A percentile compares a stretch with the other conserved stretches of the same genome.
Conservation (phyloP, 257 asterid species). For the Rubia yunnanensis region DNA sequence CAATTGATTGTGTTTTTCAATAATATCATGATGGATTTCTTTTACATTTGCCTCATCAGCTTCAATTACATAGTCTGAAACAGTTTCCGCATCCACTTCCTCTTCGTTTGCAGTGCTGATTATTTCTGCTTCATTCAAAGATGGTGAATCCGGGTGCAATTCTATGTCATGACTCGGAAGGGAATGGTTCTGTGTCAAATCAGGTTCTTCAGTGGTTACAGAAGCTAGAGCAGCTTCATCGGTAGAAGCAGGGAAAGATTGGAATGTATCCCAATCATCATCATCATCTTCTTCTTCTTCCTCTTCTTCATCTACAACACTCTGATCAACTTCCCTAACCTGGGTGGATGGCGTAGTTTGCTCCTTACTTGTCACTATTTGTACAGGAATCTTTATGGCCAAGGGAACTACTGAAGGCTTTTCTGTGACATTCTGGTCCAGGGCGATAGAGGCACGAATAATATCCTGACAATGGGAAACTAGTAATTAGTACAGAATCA, state of each 20-base stretch:
- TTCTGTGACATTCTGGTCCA: conserved; percentile 52
- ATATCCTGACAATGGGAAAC: conserved; percentile 56
- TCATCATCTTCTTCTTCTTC: conserved; percentile 53
- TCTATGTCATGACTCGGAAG: conserved; percentile 22
- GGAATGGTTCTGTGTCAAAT: conserved; percentile 15
- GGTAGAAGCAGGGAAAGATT: conserved; percentile 76
- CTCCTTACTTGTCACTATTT: conserved; percentile 27
- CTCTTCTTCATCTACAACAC: conserved; percentile 13
- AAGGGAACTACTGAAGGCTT: conserved; percentile 46
- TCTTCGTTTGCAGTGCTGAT: conserved; percentile 17
- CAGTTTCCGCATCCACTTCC: conserved; percentile 18
- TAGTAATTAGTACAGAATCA: neutral
- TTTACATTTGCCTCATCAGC: conserved; percentile 12
- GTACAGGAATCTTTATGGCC: conserved; percentile 64
- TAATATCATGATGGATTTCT: conserved; percentile 17
- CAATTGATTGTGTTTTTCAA: conserved; percentile 13
- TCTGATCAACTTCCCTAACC: conserved; percentile 32
- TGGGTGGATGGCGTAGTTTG: conserved; percentile 29
- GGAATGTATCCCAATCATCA: conserved; percentile 97
- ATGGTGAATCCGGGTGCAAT: conserved; percentile 22
- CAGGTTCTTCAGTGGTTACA: conserved; percentile 9
- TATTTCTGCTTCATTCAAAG: conserved; percentile 23
- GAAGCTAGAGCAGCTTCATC: conserved; percentile 41
- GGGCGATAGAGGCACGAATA: conserved; percentile 74
- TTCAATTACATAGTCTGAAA: conserved; percentile 18